Conservation (phyloP, 1,284 basidiomycete genomes). For the Apiotrichum siamense region DNA sequence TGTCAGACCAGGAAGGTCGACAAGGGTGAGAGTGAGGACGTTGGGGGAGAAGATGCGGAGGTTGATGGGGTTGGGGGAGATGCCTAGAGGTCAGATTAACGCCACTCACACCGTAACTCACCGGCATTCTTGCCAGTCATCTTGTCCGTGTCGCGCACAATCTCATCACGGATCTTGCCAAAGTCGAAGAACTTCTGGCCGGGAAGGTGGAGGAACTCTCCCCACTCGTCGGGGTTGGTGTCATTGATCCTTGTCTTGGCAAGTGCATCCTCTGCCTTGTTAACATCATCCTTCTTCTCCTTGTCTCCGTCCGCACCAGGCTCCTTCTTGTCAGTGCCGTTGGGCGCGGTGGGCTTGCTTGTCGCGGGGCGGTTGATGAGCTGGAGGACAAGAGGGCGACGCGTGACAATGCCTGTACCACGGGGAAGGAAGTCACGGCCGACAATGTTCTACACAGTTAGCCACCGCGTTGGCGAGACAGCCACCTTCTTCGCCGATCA, state of each 20-base stretch:
- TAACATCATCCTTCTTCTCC: slow-evolving; percentile 16
- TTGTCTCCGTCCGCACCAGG: slow-evolving; percentile 8
- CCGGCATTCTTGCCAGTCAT: slow-evolving; percentile 94
- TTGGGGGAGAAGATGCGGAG: slow-evolving; percentile 94
- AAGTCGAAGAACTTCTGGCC: slow-evolving; percentile 98
- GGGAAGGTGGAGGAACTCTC: slow-evolving; percentile 93
- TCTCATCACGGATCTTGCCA: slow-evolving; percentile 91
- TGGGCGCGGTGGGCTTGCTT: slow-evolving; percentile 54
- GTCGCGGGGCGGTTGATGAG: slow-evolving; percentile 72
- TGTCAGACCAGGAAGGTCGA: slow-evolving; percentile 93
- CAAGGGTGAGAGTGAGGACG: slow-evolving; percentile 90
- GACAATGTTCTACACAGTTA: slow-evolving; percentile 72
- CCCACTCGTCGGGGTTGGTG: slow-evolving; percentile 92
- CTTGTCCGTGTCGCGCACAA: slow-evolving; percentile 90
- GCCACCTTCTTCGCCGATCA: neutral
- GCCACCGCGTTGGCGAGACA: neutral
- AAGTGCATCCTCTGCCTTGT: slow-evolving; percentile 25
- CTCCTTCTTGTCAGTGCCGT: slow-evolving; percentile 44
- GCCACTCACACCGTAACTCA: slow-evolving; percentile 24
- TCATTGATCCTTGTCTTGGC: slow-evolving; percentile 48
- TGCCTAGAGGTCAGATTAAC: slow-evolving; percentile 53
- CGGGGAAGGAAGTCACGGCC: slow-evolving; percentile 94
- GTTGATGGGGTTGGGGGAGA: slow-evolving; percentile 94
- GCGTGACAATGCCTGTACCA: slow-evolving; percentile 87
- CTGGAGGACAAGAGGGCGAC: slow-evolving; percentile 90